These are phyloP conservation scores for Phanerodontia chrysosporium DNA, from an alignment of 768 basidiomycete species.

Conservation along the genomic window DNA sequence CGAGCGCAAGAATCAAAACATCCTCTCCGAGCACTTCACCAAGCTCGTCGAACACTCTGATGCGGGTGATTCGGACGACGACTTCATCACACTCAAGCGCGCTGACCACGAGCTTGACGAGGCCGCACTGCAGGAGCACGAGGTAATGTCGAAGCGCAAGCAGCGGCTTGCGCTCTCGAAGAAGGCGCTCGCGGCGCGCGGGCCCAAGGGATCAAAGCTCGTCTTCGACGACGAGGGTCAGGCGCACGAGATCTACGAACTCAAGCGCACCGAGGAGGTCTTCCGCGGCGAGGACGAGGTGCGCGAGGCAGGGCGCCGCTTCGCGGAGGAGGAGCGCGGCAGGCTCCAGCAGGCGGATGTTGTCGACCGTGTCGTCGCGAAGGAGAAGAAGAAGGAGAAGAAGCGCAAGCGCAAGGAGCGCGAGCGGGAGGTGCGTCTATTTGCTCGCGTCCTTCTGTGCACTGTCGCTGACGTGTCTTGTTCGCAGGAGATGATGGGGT, in stretches of 20 bases:
- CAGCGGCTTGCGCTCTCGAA: conserved; percentile 70
- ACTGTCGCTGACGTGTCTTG: not conserved
- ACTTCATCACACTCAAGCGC: conserved; percentile 94
- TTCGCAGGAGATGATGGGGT: conserved; percentile 16
- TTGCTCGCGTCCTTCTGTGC: not conserved
- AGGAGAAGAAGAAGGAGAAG: conserved; percentile 86
- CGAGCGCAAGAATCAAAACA: conserved; percentile 89
- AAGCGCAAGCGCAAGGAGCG: conserved; percentile 87
- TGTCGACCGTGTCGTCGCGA: conserved; percentile 76
- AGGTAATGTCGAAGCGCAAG: conserved; percentile 83
- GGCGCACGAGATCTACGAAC: conserved; percentile 78
- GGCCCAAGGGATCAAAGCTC: conserved; percentile 64
- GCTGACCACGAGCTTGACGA: conserved; percentile 70
- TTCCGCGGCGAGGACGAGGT: conserved; percentile 59
- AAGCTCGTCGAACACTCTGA: conserved; percentile 76
- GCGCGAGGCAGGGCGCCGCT: conserved; percentile 60
- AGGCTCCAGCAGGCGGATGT: conserved; percentile 70
- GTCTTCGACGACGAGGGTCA: conserved; percentile 89
- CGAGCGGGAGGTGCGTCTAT: conserved; percentile 38
- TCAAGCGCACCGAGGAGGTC: conserved; percentile 67
- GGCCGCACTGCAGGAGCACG: conserved; percentile 31
- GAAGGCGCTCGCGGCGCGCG: conserved; percentile 59
- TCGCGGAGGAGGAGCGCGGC: conserved; percentile 68
- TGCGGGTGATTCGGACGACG: conserved; percentile 52
- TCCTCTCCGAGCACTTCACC: conserved; percentile 85